Percentiles rank a stretch among this genome's conserved stretches.
These are phyloP conservation scores for Aspergillus aculeatinus DNA, from an alignment of 2,329 filamentous ascomycete species.

Conservation along the genomic window DNA sequence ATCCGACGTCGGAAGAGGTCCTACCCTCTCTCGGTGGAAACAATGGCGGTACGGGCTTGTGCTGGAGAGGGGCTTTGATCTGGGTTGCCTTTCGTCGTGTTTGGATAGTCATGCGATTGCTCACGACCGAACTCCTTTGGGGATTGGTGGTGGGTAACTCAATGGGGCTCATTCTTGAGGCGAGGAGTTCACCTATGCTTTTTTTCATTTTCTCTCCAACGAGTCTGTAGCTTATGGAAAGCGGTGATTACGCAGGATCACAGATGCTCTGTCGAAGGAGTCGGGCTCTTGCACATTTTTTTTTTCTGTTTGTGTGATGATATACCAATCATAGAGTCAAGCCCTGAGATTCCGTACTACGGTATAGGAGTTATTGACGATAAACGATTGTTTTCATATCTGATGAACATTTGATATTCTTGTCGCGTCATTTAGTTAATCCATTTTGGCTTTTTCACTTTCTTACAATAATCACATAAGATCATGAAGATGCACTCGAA, in stretches of 20 bases:
- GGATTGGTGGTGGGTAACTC: conserved; percentile 71
- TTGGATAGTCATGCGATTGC: conserved; percentile 99
- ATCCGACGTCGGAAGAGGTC: conserved; percentile 45
- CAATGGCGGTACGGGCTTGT: conserved; percentile 35
- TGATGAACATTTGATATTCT: conserved; percentile 42
- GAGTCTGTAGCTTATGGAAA: conserved; percentile 58
- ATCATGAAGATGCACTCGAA: conserved; percentile 13
- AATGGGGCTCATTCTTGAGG: conserved; percentile 99
- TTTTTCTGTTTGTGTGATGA: conserved; percentile 75
- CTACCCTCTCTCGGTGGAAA: conserved; percentile 31
- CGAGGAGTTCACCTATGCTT: conserved; percentile 69
- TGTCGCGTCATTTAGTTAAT: conserved; percentile 17
- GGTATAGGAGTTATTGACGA: conserved; percentile 48
- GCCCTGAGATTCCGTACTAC: conserved; percentile 69
- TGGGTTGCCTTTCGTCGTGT: conserved; percentile 79
- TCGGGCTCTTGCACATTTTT: conserved; percentile 51
- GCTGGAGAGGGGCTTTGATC: conserved; percentile 43
- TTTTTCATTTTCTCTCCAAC: conserved; percentile 36
- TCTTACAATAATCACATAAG: too few species aligned
- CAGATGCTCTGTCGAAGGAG: conserved; percentile 69
- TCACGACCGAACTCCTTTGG: conserved; percentile 35
- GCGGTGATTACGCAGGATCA: conserved; percentile 43
- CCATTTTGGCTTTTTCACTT: not conserved
- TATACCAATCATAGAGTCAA: conserved; percentile 95
- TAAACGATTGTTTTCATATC: conserved; percentile 50